These are phyloP conservation scores for Phytophthora pinifolia DNA, from an alignment of 352 stramenopile genomes.

Conservation along the genomic window DNA sequence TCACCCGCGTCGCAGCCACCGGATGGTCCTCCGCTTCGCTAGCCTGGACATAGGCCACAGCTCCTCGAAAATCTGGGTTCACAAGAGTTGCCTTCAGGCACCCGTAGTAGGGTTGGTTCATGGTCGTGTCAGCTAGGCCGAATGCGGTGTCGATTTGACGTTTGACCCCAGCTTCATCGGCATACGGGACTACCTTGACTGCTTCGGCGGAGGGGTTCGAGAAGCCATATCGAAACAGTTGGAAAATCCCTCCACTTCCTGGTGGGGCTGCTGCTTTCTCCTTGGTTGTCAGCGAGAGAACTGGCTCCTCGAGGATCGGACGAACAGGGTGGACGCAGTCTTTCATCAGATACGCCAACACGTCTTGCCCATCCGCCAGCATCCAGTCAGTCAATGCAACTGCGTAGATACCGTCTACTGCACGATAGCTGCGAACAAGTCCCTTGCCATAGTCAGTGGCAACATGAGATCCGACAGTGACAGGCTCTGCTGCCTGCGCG, in stretches of 20 bases:
- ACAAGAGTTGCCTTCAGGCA: conserved; percentile 49
- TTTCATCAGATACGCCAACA: conserved; percentile 59
- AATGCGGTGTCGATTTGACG: conserved; percentile 62
- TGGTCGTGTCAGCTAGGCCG: conserved; percentile 48
- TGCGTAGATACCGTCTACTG: conserved; percentile 45
- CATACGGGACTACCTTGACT: conserved; percentile 32
- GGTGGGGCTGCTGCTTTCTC: conserved; percentile 19
- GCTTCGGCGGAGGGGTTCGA: conserved; percentile 5
- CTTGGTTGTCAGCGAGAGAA: conserved; percentile 33
- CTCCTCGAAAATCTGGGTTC: conserved; percentile 43
- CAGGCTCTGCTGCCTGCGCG: conserved; percentile 1
- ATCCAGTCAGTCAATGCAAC: conserved; percentile 57
- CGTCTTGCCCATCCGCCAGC: conserved; percentile 35
- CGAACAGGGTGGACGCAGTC: conserved; percentile 35
- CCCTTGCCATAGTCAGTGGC: conserved; percentile 65
- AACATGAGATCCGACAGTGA: conserved; percentile 43
- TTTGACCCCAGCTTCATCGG: conserved; percentile 37
- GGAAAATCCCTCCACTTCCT: conserved; percentile 65
- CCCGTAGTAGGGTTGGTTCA: conserved; percentile 53
- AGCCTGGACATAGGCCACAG: conserved; percentile 58
- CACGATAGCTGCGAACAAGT: conserved; percentile 49
- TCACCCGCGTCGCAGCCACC: conserved; percentile 16
- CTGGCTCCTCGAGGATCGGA: conserved; percentile 32
- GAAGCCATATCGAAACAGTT: conserved; percentile 57
- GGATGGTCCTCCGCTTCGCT: conserved; percentile 37